Evolutionary conservation across 768 basidiomycete genomes (phyloP).

Genomic region (Sporobolomyces phaffii): DNA sequence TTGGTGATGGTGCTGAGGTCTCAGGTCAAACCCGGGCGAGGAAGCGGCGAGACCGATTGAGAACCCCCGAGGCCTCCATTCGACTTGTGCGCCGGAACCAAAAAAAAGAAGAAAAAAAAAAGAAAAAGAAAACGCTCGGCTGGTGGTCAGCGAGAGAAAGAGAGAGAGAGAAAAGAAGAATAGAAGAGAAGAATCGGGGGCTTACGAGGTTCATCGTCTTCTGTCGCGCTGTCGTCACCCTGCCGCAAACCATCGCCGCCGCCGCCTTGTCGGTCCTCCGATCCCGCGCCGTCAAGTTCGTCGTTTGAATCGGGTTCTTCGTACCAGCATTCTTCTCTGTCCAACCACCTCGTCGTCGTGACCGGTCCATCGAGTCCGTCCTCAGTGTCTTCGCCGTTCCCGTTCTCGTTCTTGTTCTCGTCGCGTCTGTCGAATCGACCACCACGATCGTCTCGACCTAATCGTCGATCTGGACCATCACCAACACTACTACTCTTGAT

Average conservation of each 20-base stretch:
- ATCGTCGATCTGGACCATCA: not conserved
- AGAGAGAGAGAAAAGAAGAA: not conserved
- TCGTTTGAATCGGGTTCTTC: constrained; percentile 1
- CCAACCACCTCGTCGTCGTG: not conserved
- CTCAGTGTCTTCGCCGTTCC: not conserved
- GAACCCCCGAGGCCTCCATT: constrained; percentile 38
- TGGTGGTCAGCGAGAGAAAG: not conserved
- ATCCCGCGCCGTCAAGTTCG: not conserved
- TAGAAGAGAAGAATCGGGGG: not conserved
- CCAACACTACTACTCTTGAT: constrained; percentile 53
- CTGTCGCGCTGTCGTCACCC: too few species aligned
- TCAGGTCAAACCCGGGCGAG: constrained; percentile 42
- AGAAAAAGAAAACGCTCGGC: not conserved
- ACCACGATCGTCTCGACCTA: not conserved
- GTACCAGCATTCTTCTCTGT: not conserved
- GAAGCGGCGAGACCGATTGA: constrained; percentile 39
- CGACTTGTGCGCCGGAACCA: not conserved
- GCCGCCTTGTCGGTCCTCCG: not conserved
- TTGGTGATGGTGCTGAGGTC: constrained; percentile 25
- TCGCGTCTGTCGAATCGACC: not conserved
- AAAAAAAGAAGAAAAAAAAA: not conserved
- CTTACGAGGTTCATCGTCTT: constrained; percentile 26
- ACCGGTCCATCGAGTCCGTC: too few species aligned
- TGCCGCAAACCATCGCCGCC: not conserved
- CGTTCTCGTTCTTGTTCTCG: not conserved